Evolutionary conservation across 2,329 filamentous ascomycete species (phyloP), one percentile per base, ranked within the genome.

Genomic region (Canariomyces notabilis): DNA sequence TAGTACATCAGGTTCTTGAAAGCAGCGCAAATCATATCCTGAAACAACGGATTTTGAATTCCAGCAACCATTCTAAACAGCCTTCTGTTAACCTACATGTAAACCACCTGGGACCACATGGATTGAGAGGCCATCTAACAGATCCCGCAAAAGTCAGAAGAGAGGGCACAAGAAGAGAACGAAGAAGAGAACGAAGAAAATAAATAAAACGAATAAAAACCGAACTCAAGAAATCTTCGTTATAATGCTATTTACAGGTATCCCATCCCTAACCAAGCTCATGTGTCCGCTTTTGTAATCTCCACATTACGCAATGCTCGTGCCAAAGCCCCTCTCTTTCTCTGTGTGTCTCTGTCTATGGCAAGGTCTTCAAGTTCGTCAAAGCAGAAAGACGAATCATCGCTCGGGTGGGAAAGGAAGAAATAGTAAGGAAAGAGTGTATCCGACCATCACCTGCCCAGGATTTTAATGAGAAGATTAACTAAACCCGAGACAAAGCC

Each of bases 301-400:
- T 55, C 53, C 49, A 50, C 21, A 52, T 55, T 57, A 57, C 52
- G 55, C 44, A 49, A 47, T 52, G 52, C 52, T 51, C 51, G 48
- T 53, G 26, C 26, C 44, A 50, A 46, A 52, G 48, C 32, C 42
- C 48, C 52, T 44, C 42, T 53, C 45, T 43, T 21, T 48, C 46
- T 46, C 38, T 47, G 37, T 49, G 22, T 43, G 18, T 49, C 20
- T 49, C 42, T 51, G 42, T 54, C 51, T 54, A 54, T 54, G 36
- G 42, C 19, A 47, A 42, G 33, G 37, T 47, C 43, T 51, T 48
- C 46, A 36, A 34, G 42, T 42, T 47, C 51, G 36, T 53, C 43
- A 46, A 44, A 44, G 33, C 44, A 53, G 53, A 46, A 45, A 53
- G 20, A 23, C 32, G 35, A 42, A 45, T 35, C 14, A 11, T 22